These are phyloP conservation scores for Elasticomyces elasticus DNA, from an alignment of 495 filamentous ascomycete genomes.

Conservation along the genomic window DNA sequence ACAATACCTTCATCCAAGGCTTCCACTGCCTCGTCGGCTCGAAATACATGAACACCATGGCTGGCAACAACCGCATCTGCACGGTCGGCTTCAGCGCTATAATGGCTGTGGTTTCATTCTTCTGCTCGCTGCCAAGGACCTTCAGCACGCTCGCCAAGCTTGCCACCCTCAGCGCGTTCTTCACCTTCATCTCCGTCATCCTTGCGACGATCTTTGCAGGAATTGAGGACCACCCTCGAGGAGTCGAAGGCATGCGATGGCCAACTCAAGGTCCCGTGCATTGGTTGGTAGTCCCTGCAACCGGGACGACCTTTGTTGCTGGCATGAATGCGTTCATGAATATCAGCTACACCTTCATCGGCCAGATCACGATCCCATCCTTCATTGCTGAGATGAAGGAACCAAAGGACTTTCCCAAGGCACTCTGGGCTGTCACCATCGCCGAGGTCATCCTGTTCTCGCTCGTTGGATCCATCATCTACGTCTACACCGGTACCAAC, in stretches of 20 bases:
- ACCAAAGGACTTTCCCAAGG: conserved; percentile 79
- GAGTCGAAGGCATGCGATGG: conserved; percentile 38
- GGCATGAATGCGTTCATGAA: conserved; percentile 80
- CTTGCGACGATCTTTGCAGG: conserved; percentile 69
- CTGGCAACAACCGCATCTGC: conserved; percentile 48
- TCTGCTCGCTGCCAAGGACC: conserved; percentile 71
- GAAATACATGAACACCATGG: conserved; percentile 80
- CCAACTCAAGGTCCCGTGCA: conserved; percentile 45
- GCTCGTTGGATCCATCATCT: conserved; percentile 62
- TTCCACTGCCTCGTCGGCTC: conserved; percentile 71
- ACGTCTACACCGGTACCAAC: conserved; percentile 72
- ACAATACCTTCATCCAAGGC: conserved; percentile 83
- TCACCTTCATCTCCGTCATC: conserved; percentile 78
- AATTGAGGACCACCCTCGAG: conserved; percentile 56
- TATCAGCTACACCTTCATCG: conserved; percentile 87
- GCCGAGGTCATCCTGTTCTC: conserved; percentile 75
- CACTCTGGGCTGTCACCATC: conserved; percentile 77
- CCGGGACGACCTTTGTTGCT: conserved; percentile 64
- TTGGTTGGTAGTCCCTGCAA: conserved; percentile 50
- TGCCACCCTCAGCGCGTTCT: conserved; percentile 64
- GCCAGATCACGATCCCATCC: conserved; percentile 79
- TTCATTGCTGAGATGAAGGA: conserved; percentile 92
- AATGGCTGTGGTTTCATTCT: conserved; percentile 56
- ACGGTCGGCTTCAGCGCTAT: conserved; percentile 67
- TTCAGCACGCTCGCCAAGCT: conserved; percentile 67